Evolutionary conservation across 176 grass and related monocot species (phyloP), one percentile per base, ranked within the genome.

Genomic region (Guadua angustifolia): DNA sequence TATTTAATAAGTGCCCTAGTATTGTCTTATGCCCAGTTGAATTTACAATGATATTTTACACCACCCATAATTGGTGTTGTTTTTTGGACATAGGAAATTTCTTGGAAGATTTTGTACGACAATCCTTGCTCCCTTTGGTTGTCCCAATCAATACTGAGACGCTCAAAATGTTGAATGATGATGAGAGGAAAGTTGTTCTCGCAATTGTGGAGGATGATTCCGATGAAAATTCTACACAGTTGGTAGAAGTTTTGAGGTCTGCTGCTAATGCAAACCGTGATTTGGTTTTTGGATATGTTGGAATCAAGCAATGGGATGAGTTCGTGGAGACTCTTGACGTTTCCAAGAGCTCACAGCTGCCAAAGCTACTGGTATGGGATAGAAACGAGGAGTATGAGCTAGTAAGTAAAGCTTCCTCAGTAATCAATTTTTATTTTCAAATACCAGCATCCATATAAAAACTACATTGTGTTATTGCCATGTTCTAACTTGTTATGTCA

Each of bases 71-170:
- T n/a, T n/a, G n/a, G n/a, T n/a, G n/a, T n/a, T n/a, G n/a, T 45
- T 8, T 67, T 79, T 46, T 83, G 32, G 36, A 83, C 77, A 79
- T 77, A 98, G 95, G 87, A 62, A 84, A 84, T 77, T 98, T 98
- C 82, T 82, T 98, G 85, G 95, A 95, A 68, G 91, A 98, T 79
- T 98, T 90, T 91, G 86, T 98, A 82, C 77, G 79, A 33, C 95
- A 95, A 92, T 91, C 88, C 15, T 79, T 89, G 55, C 86, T 98
- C 63, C 95, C 95, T 65, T 90, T 93, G 65, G 91, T 85, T 72
- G 91, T 98, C 73, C 95, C 95, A 26, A 89, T 98, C 72, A 93
- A 98, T 78, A 87, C 87, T 5, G 95, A 98, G 63, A 98, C 95
- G 17, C 89, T 98, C 47, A 93, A 92, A 90, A 75, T 98, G 87